Evolutionary conservation across 2,329 filamentous ascomycete genomes (phyloP).

Genomic region (Triangularia verruculosa): DNA sequence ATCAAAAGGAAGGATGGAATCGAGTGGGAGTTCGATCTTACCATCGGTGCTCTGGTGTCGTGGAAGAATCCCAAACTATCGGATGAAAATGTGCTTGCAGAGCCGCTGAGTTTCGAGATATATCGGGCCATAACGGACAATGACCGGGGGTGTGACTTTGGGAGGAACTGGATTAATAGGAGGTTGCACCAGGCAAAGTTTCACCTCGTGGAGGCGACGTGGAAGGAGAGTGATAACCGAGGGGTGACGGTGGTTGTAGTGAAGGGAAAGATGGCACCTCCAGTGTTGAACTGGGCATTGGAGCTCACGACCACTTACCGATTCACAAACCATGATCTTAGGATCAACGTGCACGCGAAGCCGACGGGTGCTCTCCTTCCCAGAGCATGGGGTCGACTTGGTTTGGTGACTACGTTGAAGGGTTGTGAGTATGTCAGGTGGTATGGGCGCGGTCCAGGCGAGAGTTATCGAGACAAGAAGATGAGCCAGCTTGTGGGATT

Average conservation of each 20-base stretch:
- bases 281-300: constrained; percentile 60
- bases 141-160: constrained; percentile 54
- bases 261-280: constrained; percentile 56
- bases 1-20: constrained; percentile 37
- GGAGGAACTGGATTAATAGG: constrained; percentile 53
- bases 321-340: constrained; percentile 48
- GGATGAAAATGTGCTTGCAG: constrained; percentile 41
- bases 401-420: constrained; percentile 49
- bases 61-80: constrained; percentile 36
- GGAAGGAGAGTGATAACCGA: constrained; percentile 31
- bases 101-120: constrained; percentile 50
- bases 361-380: constrained; percentile 50
- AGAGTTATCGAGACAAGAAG: constrained; percentile 66
- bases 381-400: constrained; percentile 59
- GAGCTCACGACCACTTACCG: constrained; percentile 53
- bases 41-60: constrained; percentile 41
- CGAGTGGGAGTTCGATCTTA: constrained; percentile 44
- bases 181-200: constrained; percentile 46
- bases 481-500: constrained; percentile 56
- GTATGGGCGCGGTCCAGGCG: constrained; percentile 66
- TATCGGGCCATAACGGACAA: constrained; percentile 67
- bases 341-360: constrained; percentile 48
- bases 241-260: constrained; percentile 43
- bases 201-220: constrained; percentile 39
- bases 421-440: constrained; percentile 47